Evolutionary conservation across 768 basidiomycete species (phyloP).

Genomic region (Cantharellus cinnabarinus): DNA sequence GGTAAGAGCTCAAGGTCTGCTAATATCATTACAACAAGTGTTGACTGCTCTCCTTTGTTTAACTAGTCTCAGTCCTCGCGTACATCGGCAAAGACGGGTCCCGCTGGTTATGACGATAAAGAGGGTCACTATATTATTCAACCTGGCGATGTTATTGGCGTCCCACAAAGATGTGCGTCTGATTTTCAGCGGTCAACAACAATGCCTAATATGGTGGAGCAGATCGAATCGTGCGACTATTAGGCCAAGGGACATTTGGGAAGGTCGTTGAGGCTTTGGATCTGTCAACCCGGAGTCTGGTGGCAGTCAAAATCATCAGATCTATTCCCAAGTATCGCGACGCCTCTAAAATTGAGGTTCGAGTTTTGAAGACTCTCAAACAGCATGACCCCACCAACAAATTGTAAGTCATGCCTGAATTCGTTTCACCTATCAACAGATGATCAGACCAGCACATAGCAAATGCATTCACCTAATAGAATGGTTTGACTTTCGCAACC

Average conservation of each 20-base stretch:
- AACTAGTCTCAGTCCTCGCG: slow-evolving; percentile 17
- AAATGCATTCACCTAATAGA: slow-evolving; percentile 94
- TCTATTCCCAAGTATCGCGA: slow-evolving; percentile 98
- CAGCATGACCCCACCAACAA: slow-evolving; percentile 71
- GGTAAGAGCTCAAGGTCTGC: slow-evolving; percentile 4
- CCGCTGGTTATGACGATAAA: slow-evolving; percentile 62
- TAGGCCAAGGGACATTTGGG: slow-evolving; percentile 97
- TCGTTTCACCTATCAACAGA: slow-evolving; percentile 37
- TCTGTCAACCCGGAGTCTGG: slow-evolving; percentile 47
- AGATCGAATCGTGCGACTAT: slow-evolving; percentile 81
- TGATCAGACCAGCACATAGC: slow-evolving; percentile 52
- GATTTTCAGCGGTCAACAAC: not conserved
- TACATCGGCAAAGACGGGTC: slow-evolving; percentile 28
- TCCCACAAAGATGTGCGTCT: slow-evolving; percentile 38
- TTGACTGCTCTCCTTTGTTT: slow-evolving; percentile 10
- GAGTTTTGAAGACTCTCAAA: slow-evolving; percentile 80
- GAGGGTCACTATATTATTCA: slow-evolving; percentile 97
- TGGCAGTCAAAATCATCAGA: slow-evolving; percentile 97
- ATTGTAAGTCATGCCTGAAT: slow-evolving; percentile 37
- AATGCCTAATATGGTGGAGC: not conserved
- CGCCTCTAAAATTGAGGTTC: slow-evolving; percentile 93
- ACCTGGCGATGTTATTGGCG: slow-evolving; percentile 71
- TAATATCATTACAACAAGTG: not conserved
- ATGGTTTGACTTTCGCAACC: slow-evolving; percentile 93
- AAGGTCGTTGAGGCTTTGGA: slow-evolving; percentile 93